phyloP scores from a whole-genome alignment of 176 grass and related monocot species.

The Alloteropsis semialata region DNA sequence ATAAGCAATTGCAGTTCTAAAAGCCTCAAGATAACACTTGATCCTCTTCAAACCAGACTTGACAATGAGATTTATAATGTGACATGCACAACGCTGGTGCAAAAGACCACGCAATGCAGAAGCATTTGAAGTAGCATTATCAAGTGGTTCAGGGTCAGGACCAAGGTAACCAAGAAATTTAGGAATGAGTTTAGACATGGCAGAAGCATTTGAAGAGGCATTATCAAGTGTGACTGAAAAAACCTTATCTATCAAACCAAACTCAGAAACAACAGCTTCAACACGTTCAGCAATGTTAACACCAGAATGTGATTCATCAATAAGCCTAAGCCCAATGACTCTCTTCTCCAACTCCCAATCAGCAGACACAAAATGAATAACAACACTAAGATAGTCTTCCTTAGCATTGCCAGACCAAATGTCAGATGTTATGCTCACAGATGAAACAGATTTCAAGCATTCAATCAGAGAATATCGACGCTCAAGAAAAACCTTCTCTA shows the following conservation, averaged over 20 bases:
- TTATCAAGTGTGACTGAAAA: too few species aligned
- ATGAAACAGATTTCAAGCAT: background rate
- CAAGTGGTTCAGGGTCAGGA: too few species aligned
- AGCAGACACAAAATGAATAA: background rate
- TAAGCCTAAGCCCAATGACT: too few species aligned
- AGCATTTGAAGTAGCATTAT: too few species aligned
- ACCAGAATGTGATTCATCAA: background rate
- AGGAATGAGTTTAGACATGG: too few species aligned
- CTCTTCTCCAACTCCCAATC: background rate
- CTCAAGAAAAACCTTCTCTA: background rate
- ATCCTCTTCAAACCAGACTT: background rate
- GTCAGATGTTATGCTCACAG: background rate
- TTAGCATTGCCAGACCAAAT: background rate
- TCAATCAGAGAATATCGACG: background rate
- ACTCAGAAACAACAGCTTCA: background rate
- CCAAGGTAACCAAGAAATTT: too few species aligned
- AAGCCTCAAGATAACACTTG: background rate
- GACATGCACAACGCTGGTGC: too few species aligned
- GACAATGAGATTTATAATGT: background rate
- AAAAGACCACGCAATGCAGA: too few species aligned
- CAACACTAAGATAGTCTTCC: background rate
- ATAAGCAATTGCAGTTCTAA: background rate
- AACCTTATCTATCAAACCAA: too few species aligned
- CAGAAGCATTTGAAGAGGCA: too few species aligned
- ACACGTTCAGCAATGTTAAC: background rate